These are phyloP conservation scores for Scortechinia acanthostroma DNA, from an alignment of 2,329 filamentous ascomycete genomes.

Conservation along the genomic window DNA sequence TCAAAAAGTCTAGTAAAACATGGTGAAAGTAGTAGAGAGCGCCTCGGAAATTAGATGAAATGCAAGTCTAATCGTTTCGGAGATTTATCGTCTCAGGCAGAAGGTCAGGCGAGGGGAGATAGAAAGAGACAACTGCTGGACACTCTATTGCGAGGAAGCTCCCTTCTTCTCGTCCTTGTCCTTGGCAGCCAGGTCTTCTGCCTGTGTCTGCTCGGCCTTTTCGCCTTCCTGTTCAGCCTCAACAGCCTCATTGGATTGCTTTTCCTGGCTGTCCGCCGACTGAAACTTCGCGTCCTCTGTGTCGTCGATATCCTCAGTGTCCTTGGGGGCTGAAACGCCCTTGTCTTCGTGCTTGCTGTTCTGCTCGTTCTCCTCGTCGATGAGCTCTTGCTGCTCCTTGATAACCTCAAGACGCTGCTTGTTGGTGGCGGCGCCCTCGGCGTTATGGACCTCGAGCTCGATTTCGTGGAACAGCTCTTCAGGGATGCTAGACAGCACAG, in stretches of 20 bases:
- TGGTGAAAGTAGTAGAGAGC: too few species aligned
- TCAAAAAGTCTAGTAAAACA: too few species aligned
- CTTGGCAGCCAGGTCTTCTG: too few species aligned
- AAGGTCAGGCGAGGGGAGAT: too few species aligned
- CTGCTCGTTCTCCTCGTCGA: constrained; percentile 93
- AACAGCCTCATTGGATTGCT: constrained; percentile 30
- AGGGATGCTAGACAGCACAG: constrained; percentile 87
- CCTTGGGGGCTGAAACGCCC: constrained; percentile 70
- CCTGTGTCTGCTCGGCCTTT: neutral
- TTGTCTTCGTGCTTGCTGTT: constrained; percentile 72
- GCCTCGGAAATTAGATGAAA: too few species aligned
- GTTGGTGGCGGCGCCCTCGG: constrained; percentile 95
- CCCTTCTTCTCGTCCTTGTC: neutral
- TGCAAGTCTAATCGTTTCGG: too few species aligned
- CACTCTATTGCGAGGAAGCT: too few species aligned
- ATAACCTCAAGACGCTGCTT: constrained; percentile 97
- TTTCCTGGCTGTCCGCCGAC: constrained; percentile 30
- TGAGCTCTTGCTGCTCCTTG: constrained; percentile 96
- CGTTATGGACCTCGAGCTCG: constrained; percentile 92
- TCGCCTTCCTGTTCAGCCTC: constrained; percentile 38
- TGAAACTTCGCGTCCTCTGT: constrained; percentile 59
- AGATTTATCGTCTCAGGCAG: too few species aligned
- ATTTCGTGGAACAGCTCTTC: constrained; percentile 99
- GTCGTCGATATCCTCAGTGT: constrained; percentile 89
- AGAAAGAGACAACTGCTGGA: too few species aligned